A percentile compares a stretch with the other conserved stretches of the same genome.
phyloP scores from a whole-genome alignment of 345 rosid species.

The Ricinus communis region DNA sequence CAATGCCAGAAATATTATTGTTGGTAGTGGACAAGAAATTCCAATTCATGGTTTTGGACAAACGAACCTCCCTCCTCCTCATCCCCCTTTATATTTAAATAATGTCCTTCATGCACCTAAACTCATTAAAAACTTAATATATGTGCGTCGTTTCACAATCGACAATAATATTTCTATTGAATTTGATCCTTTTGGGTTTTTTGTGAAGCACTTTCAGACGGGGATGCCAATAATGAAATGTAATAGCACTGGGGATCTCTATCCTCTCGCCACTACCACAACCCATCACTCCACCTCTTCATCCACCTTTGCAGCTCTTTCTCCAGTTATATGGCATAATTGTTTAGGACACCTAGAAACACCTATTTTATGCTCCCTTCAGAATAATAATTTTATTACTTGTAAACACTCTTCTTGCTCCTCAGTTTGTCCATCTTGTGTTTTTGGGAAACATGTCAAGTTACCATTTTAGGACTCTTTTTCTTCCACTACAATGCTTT shows the following conservation, averaged over 20 bases:
- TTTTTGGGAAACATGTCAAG: neutral
- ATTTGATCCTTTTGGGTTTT: constrained; percentile 3
- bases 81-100: too few species aligned
- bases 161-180: neutral
- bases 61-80: neutral
- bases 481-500: too few species aligned
- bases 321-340: neutral
- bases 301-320: neutral
- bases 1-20: neutral
- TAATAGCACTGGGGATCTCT: neutral
- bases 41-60: neutral
- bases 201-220: neutral
- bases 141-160: neutral
- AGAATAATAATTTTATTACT: neutral
- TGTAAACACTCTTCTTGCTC: neutral
- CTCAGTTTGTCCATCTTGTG: neutral
- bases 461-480: neutral
- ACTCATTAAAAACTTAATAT: neutral
- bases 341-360: neutral
- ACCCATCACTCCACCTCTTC: neutral
- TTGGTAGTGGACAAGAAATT: neutral
- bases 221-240: neutral
- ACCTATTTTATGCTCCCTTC: too few species aligned
- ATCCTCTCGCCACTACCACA: neutral
- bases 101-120: too few species aligned